Base-by-base conservation (phyloP, 116 monocot genomes). In the Cymodocea nodosa region DNA sequence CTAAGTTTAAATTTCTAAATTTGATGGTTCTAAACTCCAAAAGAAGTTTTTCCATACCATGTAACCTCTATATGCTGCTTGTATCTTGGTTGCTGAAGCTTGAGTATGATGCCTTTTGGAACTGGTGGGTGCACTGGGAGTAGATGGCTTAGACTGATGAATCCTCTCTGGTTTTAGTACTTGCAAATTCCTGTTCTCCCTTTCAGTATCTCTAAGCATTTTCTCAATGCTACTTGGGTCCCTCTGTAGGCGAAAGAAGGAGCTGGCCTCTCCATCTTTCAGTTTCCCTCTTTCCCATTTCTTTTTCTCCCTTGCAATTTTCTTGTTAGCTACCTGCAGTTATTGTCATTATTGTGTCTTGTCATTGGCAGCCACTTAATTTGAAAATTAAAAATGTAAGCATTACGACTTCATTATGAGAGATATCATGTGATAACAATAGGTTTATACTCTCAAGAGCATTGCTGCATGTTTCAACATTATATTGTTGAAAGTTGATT, bases 171-270 rank as follows among this genome's bases (percentile, higher is more conserved):
- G 37, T 4, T 51, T 49, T 37, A 15, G 6, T 19, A 20, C 23
- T 17, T 50, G 64, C 15, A 9, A 10, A 12, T 48, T 60, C 1
- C 40, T 65, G 36, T 66, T 74, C 64, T 84, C 87, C 63, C 66
- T 78, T 35, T 94, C 87, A 6, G 81, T 73, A 68, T 94, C 94
- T 50, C 74, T 79, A 70, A 95, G 60, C 18, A 95, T 95, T 64
- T 90, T 77, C 58, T 95, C 94, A 62, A 87, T 80, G 69, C 90
- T 90, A 81, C 94, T 95, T 52, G 90, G 87, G 50, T 83, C 77
- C 64, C 62, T 15, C 40, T 72, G 64, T 19, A 82, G 74, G 7
- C 84, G 82, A 55, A 85, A 73, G 64, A 90, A 83, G 55, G 90
- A 81, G 72, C 68, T 87, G 68, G 67, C 59, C 50, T 84, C 82